Evolutionary conservation across 805 yeast species (phyloP), one percentile per base, ranked within the genome.

Genomic region (Candida andamanensis): DNA sequence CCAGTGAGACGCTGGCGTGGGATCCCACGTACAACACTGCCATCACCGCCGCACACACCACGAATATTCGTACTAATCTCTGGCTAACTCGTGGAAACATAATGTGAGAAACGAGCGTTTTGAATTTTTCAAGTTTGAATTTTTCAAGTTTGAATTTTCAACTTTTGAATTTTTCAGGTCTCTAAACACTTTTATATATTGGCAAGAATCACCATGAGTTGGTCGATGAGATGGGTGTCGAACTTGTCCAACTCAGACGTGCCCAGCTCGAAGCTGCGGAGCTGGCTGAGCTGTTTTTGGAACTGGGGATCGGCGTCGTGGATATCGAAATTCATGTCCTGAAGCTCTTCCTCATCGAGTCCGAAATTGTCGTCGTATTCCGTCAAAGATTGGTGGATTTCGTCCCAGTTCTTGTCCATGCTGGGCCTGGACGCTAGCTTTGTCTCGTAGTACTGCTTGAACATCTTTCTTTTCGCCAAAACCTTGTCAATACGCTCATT

Each of bases 381-480:
- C 26, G 57, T 53, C 6, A 59, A 35, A 2, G 56, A 44, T 2
- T 52, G 43, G 37, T 73, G 67, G 13, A 72, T 51, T 27, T 54
- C 54, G 10, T 68, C 63, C 79, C 79, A 74, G 26, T 67, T 58
- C 9, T 54, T 29, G 18, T 58, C 59, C 5, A 61, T 41, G 22
- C 8, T 11, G n/a, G 36, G 14, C n/a, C 31, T 35, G 3, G 60
- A 40, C 30, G 54, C 43, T 9, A 29, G 34, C 13, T 17, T 23
- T 17, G 20, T 11, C 16, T 45, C 49, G 18, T 60, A 49, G 33
- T 59, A 51, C 12, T 59, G 54, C 28, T 62, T 61, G 42, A 64
- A 68, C 9, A 63, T 36, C 15, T 50, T 36, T 28, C 75, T 51
- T 42, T 66, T 72, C 14, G 41, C 39, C 10, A 65, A 41, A 6